These are phyloP conservation scores for Cercospora sojina DNA, from an alignment of 2,329 filamentous ascomycete species.

Conservation along the genomic window DNA sequence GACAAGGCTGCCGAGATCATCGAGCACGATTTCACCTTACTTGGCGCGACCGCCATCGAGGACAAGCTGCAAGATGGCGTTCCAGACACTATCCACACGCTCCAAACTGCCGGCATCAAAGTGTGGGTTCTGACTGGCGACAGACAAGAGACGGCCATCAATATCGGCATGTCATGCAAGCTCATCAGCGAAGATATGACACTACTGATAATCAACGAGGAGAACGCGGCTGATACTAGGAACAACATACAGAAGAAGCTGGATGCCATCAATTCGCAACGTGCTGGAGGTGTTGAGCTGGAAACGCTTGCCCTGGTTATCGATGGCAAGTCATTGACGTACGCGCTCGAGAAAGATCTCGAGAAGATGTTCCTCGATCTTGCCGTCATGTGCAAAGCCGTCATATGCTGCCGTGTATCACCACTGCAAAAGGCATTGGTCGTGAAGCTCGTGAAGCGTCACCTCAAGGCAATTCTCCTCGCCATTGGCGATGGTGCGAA, in stretches of 20 bases:
- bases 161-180: constrained; percentile 99
- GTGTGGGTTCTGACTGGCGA: constrained; percentile 98
- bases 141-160: constrained; percentile 97
- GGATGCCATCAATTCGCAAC: constrained; percentile 82
- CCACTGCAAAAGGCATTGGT: constrained; percentile 96
- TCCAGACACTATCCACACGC: constrained; percentile 93
- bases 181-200: constrained; percentile 99
- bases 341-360: constrained; percentile 85
- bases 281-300: constrained; percentile 70
- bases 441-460: constrained; percentile 95
- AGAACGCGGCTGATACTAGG: constrained; percentile 71
- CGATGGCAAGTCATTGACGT: constrained; percentile 93
- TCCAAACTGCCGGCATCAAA: constrained; percentile 96
- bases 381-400: constrained; percentile 95
- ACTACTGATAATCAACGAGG: constrained; percentile 92
- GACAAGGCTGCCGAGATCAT: constrained; percentile 97
- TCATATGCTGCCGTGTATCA: constrained; percentile 94
- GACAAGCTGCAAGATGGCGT: constrained; percentile 96
- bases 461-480: constrained; percentile 85
- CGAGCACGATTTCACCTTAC: constrained; percentile 83
- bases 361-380: constrained; percentile 92
- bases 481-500: constrained; percentile 98
- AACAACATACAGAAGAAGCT: constrained; percentile 93
- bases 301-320: constrained; percentile 91
- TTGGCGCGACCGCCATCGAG: constrained; percentile 95